A percentile compares a stretch with the other conserved stretches of the same genome.
These are phyloP conservation scores for Leishmania gerbilli DNA, from an alignment of 208 protist species.

Conservation along the genomic window DNA sequence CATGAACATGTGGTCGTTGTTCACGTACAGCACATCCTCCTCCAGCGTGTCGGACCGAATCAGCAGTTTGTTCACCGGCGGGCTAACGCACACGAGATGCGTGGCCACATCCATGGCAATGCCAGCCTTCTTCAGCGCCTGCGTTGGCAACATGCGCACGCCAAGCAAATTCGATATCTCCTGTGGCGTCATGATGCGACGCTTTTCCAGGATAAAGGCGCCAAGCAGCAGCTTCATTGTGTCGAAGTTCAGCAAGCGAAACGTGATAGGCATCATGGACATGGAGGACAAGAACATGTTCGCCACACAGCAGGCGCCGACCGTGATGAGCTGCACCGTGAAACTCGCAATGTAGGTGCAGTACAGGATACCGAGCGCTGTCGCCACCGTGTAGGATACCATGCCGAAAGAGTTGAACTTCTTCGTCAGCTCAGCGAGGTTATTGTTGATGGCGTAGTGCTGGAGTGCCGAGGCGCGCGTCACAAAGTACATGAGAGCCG, in stretches of 20 bases:
- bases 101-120: slow-evolving; percentile 30
- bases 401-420: slow-evolving; percentile 91
- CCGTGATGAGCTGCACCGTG: slow-evolving; percentile 66
- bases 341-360: slow-evolving; percentile 69
- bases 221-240: slow-evolving; percentile 65
- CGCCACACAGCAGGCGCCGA: slow-evolving; percentile 58
- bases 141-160: slow-evolving; percentile 44
- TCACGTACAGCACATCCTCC: slow-evolving; percentile 73
- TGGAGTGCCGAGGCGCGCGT: slow-evolving; percentile 75
- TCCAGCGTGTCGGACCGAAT: slow-evolving; percentile 54
- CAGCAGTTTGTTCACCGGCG: slow-evolving; percentile 60
- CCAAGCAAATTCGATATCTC: slow-evolving; percentile 64
- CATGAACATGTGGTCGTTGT: slow-evolving; percentile 63
- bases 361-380: slow-evolving; percentile 76
- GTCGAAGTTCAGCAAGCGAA: slow-evolving; percentile 74
- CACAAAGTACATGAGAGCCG: slow-evolving; percentile 85
- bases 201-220: slow-evolving; percentile 39
- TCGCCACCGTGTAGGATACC: slow-evolving; percentile 78
- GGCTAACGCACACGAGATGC: slow-evolving; percentile 64
- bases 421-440: slow-evolving; percentile 85
- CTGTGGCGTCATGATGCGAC: slow-evolving; percentile 53
- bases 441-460: slow-evolving; percentile 82
- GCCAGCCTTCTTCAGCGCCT: slow-evolving; percentile 27
- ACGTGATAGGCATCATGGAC: slow-evolving; percentile 75
- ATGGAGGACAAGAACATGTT: slow-evolving; percentile 68